These are phyloP conservation scores for Apiospora marii DNA, from an alignment of 2,329 filamentous ascomycete species.

Conservation along the genomic window DNA sequence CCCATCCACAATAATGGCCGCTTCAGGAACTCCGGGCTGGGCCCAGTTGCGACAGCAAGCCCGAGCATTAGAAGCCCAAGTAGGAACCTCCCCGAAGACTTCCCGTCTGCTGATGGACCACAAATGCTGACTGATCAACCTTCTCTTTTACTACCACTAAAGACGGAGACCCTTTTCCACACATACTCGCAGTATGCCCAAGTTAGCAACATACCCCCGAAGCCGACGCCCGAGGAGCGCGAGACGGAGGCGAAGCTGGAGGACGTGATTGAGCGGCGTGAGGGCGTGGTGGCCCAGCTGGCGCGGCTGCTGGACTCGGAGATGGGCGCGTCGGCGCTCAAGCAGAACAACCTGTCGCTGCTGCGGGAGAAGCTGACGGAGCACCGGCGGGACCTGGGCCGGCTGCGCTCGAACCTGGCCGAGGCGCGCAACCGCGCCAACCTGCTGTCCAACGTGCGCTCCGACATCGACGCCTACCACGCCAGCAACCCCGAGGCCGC, in stretches of 20 bases:
- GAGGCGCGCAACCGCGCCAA: slow-evolving; percentile 88
- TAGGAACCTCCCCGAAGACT: slow-evolving; percentile 48
- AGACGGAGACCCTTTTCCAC: slow-evolving; percentile 87
- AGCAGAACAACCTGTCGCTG: slow-evolving; percentile 92
- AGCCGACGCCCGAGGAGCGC: slow-evolving; percentile 85
- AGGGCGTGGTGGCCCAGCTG: slow-evolving; percentile 82
- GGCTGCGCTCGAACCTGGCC: slow-evolving; percentile 75
- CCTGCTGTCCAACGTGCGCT: slow-evolving; percentile 87
- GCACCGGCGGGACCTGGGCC: slow-evolving; percentile 82
- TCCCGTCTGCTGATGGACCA: too few relatives aligned
- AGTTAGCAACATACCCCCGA: slow-evolving; percentile 78
- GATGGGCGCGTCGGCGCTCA: slow-evolving; percentile 90
- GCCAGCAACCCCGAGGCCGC: slow-evolving; percentile 80
- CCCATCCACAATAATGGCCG: slow-evolving; percentile 54
- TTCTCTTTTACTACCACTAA: slow-evolving; percentile 16
- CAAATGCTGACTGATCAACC: neutral
- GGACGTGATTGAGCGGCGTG: slow-evolving; percentile 85
- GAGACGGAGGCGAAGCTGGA: slow-evolving; percentile 82
- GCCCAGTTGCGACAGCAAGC: slow-evolving; percentile 94
- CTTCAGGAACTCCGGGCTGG: slow-evolving; percentile 75
- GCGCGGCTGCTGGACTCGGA: slow-evolving; percentile 92
- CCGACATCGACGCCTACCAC: slow-evolving; percentile 90
- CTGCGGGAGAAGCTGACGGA: slow-evolving; percentile 90
- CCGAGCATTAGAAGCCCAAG: slow-evolving; percentile 87
- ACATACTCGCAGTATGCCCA: slow-evolving; percentile 92